Conservation (phyloP, 495 filamentous ascomycete genomes). For the Chaetomium cochliodes region DNA sequence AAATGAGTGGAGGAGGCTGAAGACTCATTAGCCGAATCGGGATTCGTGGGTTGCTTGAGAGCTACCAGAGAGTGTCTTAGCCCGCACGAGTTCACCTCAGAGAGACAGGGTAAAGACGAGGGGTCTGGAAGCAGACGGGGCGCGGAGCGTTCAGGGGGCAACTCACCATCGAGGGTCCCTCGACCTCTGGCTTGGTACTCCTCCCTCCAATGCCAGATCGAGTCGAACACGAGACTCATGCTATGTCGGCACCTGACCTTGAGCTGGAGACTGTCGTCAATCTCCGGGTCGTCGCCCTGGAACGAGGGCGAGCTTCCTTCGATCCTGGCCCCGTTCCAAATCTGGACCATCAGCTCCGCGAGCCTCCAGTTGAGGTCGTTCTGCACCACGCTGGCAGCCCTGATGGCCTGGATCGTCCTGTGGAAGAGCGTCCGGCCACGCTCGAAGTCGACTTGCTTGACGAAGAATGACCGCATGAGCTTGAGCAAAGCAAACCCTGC, state of each 20-base stretch:
- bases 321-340: slow-evolving; percentile 76
- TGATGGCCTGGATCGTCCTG: slow-evolving; percentile 70
- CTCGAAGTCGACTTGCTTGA: slow-evolving; percentile 67
- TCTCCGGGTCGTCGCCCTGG: slow-evolving; percentile 41
- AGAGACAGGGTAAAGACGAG: slow-evolving; percentile 18
- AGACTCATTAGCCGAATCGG: slow-evolving; percentile 72
- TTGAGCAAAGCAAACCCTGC: slow-evolving; percentile 83
- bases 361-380: slow-evolving; percentile 86
- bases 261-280: slow-evolving; percentile 75
- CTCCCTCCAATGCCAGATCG: slow-evolving; percentile 90
- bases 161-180: slow-evolving; percentile 75
- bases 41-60: slow-evolving; percentile 83
- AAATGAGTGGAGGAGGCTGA: slow-evolving; percentile 64
- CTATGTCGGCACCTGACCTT: slow-evolving; percentile 88
- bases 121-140: slow-evolving; percentile 15
- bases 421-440: slow-evolving; percentile 74
- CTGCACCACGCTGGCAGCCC: slow-evolving; percentile 70
- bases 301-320: slow-evolving; percentile 44
- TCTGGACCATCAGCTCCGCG: slow-evolving; percentile 85
- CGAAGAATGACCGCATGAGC: slow-evolving; percentile 80
- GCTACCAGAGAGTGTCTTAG: slow-evolving; percentile 51
- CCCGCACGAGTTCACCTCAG: slow-evolving; percentile 30
- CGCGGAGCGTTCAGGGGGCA: neutral
- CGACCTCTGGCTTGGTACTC: slow-evolving; percentile 75
- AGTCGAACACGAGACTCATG: slow-evolving; percentile 90